Evolutionary conservation across 2,329 filamentous ascomycete genomes (phyloP), one percentile per base, ranked within the genome.

Genomic region (Fusarium sp.): DNA sequence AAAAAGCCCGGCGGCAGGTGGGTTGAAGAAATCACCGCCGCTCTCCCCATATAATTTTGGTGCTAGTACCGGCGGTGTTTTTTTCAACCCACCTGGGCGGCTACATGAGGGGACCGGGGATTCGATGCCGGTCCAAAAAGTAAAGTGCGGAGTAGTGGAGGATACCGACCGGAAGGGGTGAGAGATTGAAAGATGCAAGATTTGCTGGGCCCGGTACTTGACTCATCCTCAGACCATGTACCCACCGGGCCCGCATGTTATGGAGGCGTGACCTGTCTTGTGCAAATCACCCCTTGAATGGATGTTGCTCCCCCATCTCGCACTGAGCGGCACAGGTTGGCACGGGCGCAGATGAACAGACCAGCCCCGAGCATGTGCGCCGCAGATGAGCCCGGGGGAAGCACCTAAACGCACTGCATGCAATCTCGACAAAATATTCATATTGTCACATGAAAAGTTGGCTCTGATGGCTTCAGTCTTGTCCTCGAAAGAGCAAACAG

Each of bases 121-220:
- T 51, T 34, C n/a, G 44, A 58, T 58, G 44, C 55, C 44, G 36
- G 54, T 27, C 48, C 60, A 54, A 60, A 62, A 31, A 71, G 65
- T 69, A 62, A 31, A 71, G 65, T 69, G 71, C 73, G 73, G 73
- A 75, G 73, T 74, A 73, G 67, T 62, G 18, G 53, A 31, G 31
- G 54, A 59, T 34, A 56, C 31, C 31, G 16, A 37, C 52, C 68
- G 56, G 52, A 61, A 62, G 60, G 60, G 48, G 66, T 60, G 50
- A 70, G 50, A 70, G 62, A 54, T 61, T 44, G 46, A 66, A 28
- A 57, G 54, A 57, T 57, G 40, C 15, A 50, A 56, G 54, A 57
- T 47, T 40, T 31, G 31, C 44, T 39, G 43, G 36, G 44, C n/a
- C 63, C 54, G 52, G 67, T 62, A 71, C 64, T 65, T 68, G 63